Base-by-base conservation (phyloP, 257 asterid genomes). In the Capsicum pubescens region DNA sequence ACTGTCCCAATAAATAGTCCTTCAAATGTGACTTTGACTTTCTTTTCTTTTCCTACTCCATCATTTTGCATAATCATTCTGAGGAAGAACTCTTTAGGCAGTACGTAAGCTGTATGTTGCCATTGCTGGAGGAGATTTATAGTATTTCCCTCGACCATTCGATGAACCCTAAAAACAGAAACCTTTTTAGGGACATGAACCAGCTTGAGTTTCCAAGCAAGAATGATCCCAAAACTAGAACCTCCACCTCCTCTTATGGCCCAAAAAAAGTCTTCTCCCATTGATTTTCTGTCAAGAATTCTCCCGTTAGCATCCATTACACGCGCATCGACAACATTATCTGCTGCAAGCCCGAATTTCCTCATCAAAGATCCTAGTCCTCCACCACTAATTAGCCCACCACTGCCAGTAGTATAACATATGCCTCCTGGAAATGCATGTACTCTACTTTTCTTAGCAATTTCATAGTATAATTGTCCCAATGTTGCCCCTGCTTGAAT, bases 371-470 rank as follows among this genome's bases (percentile, higher is more conserved):
- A 86, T 52, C 89, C 89, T 2, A 86, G 5, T 50, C 89, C 87
- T 48, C 90, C 89, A n/a, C 87, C 87, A 79, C 90, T 88, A 12
- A 88, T 84, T 4, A 86, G 89, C 26, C 89, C 89, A 46, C 90
- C 90, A 7, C 87, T 60, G 11, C 89, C 87, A 15, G 87, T 87
- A 8, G 86, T 17, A 3, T 44, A 39, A 46, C 69, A 86, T 54
- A 88, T 36, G n/a, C 91, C 91, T 0, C 84, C 91, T 9, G 91
- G 76, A 55, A 88, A 88, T 2, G 88, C 91, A 81, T 69, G 91
- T 6, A 69, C 82, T 7, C 36, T 84, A 79, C 89, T 88, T 60
- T 84, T 88, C 50, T 46, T 63, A 14, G 78, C 32, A 42, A 88
- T 86, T 56, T 70, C 87, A 44, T 84, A 88, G 78, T 86, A 88